Base-by-base conservation (phyloP, 495 filamentous ascomycete genomes). In the Hypomontagnella monticulosa region DNA sequence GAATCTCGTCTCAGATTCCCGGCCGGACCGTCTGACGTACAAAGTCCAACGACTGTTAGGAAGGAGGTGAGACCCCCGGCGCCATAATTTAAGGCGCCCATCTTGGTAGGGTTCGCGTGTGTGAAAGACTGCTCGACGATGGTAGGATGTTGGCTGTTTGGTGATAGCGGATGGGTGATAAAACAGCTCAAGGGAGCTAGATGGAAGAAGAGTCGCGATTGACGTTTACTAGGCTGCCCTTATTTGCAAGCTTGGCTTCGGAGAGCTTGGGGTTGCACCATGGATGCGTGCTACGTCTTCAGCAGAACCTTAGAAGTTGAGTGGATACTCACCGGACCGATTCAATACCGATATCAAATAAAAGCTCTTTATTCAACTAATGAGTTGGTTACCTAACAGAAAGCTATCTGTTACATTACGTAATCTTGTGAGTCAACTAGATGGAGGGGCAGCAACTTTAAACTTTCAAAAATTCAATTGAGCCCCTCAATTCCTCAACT, bases 1-100 rank as follows among this genome's bases (percentile, higher is more conserved):
- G 61, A 43, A 61, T 40, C 23, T 38, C 16, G 11, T 11, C 7
- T 18, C 49, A 34, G 43, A 8, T 43, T 32, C 37, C 36, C 16
- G 4, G 4, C 34, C 16, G 3, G 40, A 46, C 32, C 3, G 56
- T 43, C 64, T 38, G 1, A 75, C 79, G 72, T 86, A 98, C 95
- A 99, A 77, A 89, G 79, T 82, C 93, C 95, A 69, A 98, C 86
- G 32, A 97, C 85, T n/a, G 87, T 80, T 67, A 95, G 79, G 61
- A 90, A 85, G 61, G 88, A 82, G 73, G 86, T 85, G 71, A 88
- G 83, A 73, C 87, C 86, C 78, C 88, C 88, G 63, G 84, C 78
- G 56, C 88, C 85, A 81, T 97, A 97, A 9, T 42, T 78, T 62
- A 80, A 73, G 12, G 57, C 67, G 77, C 83, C 80, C 84, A 86